A percentile compares a stretch with the other conserved stretches of the same genome.
phyloP scores from a whole-genome alignment of 2,329 filamentous ascomycete genomes.

The Pestalotiopsis sp. region DNA sequence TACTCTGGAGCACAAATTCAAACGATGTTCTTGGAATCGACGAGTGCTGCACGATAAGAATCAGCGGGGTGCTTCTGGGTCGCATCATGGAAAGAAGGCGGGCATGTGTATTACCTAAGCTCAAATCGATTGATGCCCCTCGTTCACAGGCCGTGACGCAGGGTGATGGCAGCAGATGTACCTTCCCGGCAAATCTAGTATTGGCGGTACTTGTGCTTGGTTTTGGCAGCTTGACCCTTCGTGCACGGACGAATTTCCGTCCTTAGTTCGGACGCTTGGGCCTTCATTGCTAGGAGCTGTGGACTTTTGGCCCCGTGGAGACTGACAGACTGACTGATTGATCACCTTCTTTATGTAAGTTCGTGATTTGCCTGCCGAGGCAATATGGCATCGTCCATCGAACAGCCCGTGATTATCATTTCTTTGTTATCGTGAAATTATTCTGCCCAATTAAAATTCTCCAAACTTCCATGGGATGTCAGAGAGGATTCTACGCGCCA shows the following conservation, averaged over 20 bases:
- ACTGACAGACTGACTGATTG: neutral
- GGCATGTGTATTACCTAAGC: neutral
- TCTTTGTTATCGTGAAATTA: neutral
- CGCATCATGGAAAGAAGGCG: neutral
- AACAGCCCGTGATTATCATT: neutral
- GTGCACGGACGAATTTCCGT: neutral
- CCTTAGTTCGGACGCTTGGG: neutral
- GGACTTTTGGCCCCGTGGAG: neutral
- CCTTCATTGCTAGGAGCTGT: conserved; percentile 1
- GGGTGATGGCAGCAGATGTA: neutral
- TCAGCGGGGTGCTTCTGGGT: neutral
- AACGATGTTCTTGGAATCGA: neutral
- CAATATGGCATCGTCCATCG: neutral
- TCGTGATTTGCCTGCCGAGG: neutral
- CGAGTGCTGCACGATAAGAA: neutral
- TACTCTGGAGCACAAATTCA: neutral
- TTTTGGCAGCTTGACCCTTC: neutral
- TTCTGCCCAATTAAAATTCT: conserved; percentile 5
- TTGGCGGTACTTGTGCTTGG: neutral
- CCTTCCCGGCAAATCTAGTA: neutral
- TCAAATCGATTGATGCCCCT: neutral
- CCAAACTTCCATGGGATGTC: neutral
- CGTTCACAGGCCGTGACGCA: neutral
- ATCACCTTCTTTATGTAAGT: conserved; percentile 3
- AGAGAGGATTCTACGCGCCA: neutral